A percentile compares a stretch with the other conserved stretches of the same genome.
Conservation (phyloP, 2,329 filamentous ascomycete genomes). For the Penicillium decumbens region DNA sequence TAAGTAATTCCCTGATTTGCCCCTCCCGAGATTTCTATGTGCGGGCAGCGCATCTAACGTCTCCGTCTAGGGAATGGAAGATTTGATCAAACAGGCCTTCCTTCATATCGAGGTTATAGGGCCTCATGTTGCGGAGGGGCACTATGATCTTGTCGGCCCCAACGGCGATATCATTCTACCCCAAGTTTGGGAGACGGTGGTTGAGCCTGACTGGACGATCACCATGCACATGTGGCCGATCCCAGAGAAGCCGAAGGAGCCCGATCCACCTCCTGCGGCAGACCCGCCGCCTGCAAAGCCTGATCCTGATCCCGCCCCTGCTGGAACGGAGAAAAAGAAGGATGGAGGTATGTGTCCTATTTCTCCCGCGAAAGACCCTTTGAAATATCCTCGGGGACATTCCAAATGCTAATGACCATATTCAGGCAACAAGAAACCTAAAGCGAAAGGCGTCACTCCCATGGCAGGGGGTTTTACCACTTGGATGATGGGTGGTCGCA, state of each 20-base stretch:
- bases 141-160: constrained; percentile 75
- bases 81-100: constrained; percentile 80
- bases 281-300: constrained; percentile 20
- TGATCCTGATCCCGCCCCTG: constrained; percentile 12
- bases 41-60: constrained; percentile 1
- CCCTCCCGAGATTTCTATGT: constrained; percentile 11
- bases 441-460: constrained; percentile 5
- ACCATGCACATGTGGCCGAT: constrained; percentile 66
- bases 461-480: constrained; percentile 36
- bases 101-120: constrained; percentile 71
- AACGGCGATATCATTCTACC: constrained; percentile 79
- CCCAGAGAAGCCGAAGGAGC: constrained; percentile 47
- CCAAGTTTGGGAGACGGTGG: constrained; percentile 73
- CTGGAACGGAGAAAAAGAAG: constrained; percentile 29
- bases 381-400: neutral
- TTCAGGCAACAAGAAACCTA: constrained; percentile 32
- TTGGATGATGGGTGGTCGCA: constrained; percentile 43
- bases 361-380: neutral
- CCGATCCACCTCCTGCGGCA: constrained; percentile 33
- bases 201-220: constrained; percentile 71
- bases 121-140: constrained; percentile 69
- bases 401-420: constrained; percentile 1
- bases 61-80: constrained; percentile 67
- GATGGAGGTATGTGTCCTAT: constrained; percentile 29
- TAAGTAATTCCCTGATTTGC: constrained; percentile 44